Conservation (phyloP, 1,139 yeast species). For the Yamadazyma membranifaciens region DNA sequence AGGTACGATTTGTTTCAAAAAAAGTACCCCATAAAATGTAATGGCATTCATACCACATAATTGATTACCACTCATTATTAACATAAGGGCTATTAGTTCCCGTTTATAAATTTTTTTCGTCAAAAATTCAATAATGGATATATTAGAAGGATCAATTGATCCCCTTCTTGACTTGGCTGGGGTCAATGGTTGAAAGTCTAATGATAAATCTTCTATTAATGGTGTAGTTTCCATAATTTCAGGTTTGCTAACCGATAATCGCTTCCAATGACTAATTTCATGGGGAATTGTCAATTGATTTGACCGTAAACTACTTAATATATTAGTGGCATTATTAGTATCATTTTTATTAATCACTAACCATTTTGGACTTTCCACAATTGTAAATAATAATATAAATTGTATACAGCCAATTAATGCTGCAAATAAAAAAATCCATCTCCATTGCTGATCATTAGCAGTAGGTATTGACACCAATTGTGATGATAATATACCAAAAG, state of each 20-base stretch:
- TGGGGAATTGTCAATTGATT: constrained; percentile 27
- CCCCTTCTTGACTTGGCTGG: constrained; percentile 19
- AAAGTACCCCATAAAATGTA: constrained; percentile 39
- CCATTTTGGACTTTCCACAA: constrained; percentile 44
- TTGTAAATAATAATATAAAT: constrained; percentile 30
- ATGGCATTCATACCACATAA: constrained; percentile 43
- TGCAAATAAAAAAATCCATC: constrained; percentile 29
- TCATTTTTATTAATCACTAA: constrained; percentile 30
- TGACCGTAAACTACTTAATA: constrained; percentile 29
- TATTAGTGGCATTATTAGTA: constrained; percentile 24
- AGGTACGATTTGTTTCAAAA: constrained; percentile 26
- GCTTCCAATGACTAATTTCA: constrained; percentile 40
- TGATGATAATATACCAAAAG: constrained; percentile 33
- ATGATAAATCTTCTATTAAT: constrained; percentile 13
- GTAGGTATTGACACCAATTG: constrained; percentile 32
- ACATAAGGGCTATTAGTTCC: constrained; percentile 29
- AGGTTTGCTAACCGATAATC: constrained; percentile 19
- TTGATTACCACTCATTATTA: constrained; percentile 41
- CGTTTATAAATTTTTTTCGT: constrained; percentile 19
- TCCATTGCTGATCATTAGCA: constrained; percentile 38
- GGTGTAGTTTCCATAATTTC: constrained; percentile 13
- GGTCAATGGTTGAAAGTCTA: constrained; percentile 5
- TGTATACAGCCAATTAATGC: constrained; percentile 26
- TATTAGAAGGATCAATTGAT: constrained; percentile 28
- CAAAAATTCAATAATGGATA: constrained; percentile 26